Conservation (phyloP, 148 eudicot genomes). For the Fagopyrum homotropicum region DNA sequence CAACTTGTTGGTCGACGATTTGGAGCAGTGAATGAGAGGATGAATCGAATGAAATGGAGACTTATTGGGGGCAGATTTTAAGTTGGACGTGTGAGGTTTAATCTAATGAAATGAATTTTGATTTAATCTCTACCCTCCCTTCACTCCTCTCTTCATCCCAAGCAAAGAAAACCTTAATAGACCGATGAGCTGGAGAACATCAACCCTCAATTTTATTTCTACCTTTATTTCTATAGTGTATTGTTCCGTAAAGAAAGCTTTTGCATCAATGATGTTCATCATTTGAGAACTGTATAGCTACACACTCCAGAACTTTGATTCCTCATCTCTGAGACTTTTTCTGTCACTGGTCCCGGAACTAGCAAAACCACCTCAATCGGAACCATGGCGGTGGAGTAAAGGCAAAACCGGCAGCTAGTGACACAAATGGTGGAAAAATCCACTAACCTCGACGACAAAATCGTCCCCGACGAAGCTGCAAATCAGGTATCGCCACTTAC, state of each 20-base stretch:
- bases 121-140: too few relatives aligned
- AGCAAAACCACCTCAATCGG: constrained; percentile 41
- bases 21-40: too few relatives aligned
- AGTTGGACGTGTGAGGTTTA: too few relatives aligned
- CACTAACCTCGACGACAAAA: constrained; percentile 19
- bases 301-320: constrained; percentile 39
- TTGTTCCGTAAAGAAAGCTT: constrained; percentile 38
- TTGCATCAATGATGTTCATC: constrained; percentile 12
- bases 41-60: too few relatives aligned
- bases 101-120: too few relatives aligned
- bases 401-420: constrained; percentile 38
- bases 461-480: constrained; percentile 31
- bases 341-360: constrained; percentile 22
- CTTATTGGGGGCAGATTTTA: too few relatives aligned
- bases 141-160: too few relatives aligned
- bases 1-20: too few relatives aligned
- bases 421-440: constrained; percentile 40
- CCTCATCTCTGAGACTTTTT: constrained; percentile 21
- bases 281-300: constrained; percentile 23
- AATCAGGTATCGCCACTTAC: constrained; percentile 23
- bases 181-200: too few relatives aligned
- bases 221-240: neutral
- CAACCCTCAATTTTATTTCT: too few relatives aligned
- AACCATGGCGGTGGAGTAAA: constrained; percentile 61
- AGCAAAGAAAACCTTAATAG: too few relatives aligned